A percentile compares a stretch with the other conserved stretches of the same genome.
Evolutionary conservation across 768 basidiomycete species (phyloP).

Genomic region (Imleria badia): DNA sequence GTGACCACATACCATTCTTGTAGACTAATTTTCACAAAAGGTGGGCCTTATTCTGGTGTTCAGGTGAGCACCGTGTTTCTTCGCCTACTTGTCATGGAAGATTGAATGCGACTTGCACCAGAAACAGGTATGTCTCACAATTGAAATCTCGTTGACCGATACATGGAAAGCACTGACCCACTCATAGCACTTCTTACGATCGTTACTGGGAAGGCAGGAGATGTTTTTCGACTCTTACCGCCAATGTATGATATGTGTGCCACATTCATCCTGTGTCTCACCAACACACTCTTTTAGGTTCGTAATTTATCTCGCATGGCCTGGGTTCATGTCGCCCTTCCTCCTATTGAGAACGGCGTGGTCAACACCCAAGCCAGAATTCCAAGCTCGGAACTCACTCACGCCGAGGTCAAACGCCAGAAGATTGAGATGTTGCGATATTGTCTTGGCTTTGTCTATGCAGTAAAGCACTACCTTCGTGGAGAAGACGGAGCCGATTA

Average conservation of each 20-base stretch:
- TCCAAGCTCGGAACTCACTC: slow-evolving; percentile 44
- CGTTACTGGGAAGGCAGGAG: slow-evolving; percentile 90
- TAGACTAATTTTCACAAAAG: slow-evolving; percentile 35
- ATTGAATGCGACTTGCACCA: slow-evolving; percentile 23
- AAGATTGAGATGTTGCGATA: slow-evolving; percentile 75
- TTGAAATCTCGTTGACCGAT: not conserved
- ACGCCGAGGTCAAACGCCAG: slow-evolving; percentile 53
- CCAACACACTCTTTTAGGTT: slow-evolving; percentile 33
- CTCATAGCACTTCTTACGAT: slow-evolving; percentile 74
- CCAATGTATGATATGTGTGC: slow-evolving; percentile 45
- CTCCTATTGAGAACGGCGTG: slow-evolving; percentile 49
- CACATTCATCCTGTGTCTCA: not conserved
- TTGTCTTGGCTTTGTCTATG: slow-evolving; percentile 66
- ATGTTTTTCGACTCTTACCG: slow-evolving; percentile 68
- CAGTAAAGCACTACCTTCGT: slow-evolving; percentile 79
- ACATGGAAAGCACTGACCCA: not conserved
- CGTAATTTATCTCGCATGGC: slow-evolving; percentile 76
- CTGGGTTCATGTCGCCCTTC: slow-evolving; percentile 77
- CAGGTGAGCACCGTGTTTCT: slow-evolving; percentile 46
- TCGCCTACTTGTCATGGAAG: not conserved
- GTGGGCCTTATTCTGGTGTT: slow-evolving; percentile 90
- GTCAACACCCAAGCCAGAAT: slow-evolving; percentile 52
- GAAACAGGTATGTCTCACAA: slow-evolving; percentile 58
- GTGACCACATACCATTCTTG: not conserved
- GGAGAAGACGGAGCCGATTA: slow-evolving; percentile 76